Evolutionary conservation across 495 filamentous ascomycete genomes (phyloP).

Genomic region (Pyrenula massariospora): DNA sequence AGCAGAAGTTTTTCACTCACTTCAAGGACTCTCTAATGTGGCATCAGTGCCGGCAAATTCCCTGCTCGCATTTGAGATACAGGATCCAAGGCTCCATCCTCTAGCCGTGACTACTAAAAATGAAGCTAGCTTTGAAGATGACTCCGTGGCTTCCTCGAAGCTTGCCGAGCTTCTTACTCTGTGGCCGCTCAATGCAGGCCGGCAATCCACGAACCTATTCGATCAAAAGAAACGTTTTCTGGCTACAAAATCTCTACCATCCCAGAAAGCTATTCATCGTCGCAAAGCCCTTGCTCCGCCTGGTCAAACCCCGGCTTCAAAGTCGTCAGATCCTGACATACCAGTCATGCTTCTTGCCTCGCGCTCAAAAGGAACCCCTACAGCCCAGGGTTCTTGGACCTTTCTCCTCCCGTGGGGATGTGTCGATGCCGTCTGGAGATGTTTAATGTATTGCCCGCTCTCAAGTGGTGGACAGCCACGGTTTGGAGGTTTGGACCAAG

Average conservation of each 20-base stretch:
- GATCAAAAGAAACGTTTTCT: conserved; percentile 50
- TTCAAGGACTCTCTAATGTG: conserved; percentile 64
- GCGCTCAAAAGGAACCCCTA: conserved; percentile 26
- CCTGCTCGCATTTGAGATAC: conserved; percentile 58
- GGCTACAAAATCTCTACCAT: conserved; percentile 54
- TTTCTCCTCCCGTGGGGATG: conserved; percentile 88
- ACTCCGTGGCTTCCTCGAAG: conserved; percentile 30
- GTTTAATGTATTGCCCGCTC: conserved; percentile 73
- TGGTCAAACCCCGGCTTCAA: conserved; percentile 47
- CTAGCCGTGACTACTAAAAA: conserved; percentile 31
- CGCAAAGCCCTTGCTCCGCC: conserved; percentile 58
- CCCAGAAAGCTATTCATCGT: conserved; percentile 78
- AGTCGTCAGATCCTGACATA: conserved; percentile 63
- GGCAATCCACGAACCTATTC: conserved; percentile 50
- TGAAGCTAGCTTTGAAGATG: neutral
- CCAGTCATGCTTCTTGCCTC: conserved; percentile 64
- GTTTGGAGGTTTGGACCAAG: conserved; percentile 73
- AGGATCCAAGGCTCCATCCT: conserved; percentile 70
- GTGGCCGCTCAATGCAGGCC: conserved; percentile 58
- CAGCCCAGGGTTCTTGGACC: conserved; percentile 63
- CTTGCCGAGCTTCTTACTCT: conserved; percentile 45
- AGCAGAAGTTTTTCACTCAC: conserved; percentile 44
- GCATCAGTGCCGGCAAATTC: conserved; percentile 62
- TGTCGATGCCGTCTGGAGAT: conserved; percentile 75
- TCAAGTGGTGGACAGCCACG: conserved; percentile 66